These are phyloP conservation scores for Wickerhamiella kurtzmanii DNA, from an alignment of 805 yeast genomes.

Conservation along the genomic window DNA sequence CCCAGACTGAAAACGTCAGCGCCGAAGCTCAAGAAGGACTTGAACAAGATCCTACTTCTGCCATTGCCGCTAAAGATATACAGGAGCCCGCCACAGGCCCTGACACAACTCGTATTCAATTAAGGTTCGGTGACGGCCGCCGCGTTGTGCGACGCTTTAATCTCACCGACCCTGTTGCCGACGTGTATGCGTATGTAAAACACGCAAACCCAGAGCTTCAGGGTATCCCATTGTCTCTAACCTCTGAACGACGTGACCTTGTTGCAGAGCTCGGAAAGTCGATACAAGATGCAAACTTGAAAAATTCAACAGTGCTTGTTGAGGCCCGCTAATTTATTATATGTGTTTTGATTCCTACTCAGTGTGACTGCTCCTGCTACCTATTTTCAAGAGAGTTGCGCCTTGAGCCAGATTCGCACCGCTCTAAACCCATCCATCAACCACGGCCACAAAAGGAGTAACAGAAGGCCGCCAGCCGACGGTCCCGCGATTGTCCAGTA, in stretches of 20 bases:
- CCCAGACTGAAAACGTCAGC: neutral
- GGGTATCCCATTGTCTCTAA: constrained; percentile 39
- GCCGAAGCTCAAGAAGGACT: neutral
- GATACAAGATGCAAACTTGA: constrained; percentile 61
- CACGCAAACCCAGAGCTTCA: constrained; percentile 25
- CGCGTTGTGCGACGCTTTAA: constrained; percentile 61
- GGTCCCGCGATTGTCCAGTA: constrained; percentile 38
- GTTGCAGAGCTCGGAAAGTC: constrained; percentile 39
- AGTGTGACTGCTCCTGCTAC: too few relatives aligned
- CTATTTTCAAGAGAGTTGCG: constrained; percentile 5
- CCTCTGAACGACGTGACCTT: constrained; percentile 47
- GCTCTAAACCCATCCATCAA: constrained; percentile 3
- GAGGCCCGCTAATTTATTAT: constrained; percentile 30
- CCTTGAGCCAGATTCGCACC: constrained; percentile 17
- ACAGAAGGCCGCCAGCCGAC: constrained; percentile 22
- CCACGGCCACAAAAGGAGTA: constrained; percentile 20
- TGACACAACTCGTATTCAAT: constrained; percentile 56
- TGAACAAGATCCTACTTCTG: constrained; percentile 32
- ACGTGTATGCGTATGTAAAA: constrained; percentile 57
- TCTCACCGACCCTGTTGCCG: constrained; percentile 42
- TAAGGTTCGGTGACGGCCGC: constrained; percentile 80
- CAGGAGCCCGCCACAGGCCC: constrained; percentile 52
- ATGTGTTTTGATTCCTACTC: too few relatives aligned
- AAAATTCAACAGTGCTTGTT: constrained; percentile 65
- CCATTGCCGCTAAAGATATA: constrained; percentile 38